Evolutionary conservation across 768 basidiomycete genomes (phyloP), one percentile per base, ranked within the genome.

Genomic region (Cystofilobasidium bisporidii): DNA sequence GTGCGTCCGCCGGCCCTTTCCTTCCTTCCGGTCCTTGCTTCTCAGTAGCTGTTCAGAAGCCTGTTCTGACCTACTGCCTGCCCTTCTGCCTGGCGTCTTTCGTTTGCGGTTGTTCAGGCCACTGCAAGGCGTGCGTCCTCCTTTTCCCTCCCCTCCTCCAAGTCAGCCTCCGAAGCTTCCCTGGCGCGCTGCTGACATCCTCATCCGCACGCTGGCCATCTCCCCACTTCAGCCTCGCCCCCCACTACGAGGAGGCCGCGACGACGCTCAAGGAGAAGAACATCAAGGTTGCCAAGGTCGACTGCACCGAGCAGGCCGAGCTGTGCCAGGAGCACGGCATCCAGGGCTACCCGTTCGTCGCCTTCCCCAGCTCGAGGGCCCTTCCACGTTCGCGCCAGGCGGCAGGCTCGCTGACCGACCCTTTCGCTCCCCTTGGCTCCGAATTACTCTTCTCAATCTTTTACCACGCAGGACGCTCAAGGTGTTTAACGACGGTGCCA

Each of bases 271-370:
- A 94, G 80, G 87, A 86, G 71, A 88, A 86, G 76, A 82, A 82
- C 77, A 90, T 99, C 79, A 87, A 87, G 77, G 79, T 99, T 63
- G 92, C 92, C 72, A 94, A 97, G 76, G 73, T 74, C 40, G 43
- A 72, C 62, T 61, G 60, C 56, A 94, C 96, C 55, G 92, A 89
- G 71, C 82, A 98, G 74, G 84, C 87, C 30, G 92, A 94, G 63
- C 83, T 99, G 36, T 99, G 96, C 79, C 86, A 89, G 75, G 74
- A 82, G 60, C 86, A 92, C 67, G 92, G 88, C 48, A 83, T 99
- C 53, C 85, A 87, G 76, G 94, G 94, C 20, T 99, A 99, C 80
- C 92, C 92, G 91, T 92, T 73, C 74, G 90, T 81, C 9, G 9
- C 57, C 20, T 36, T 28, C 18, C 24, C n/a, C n/a, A n/a, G n/a